phyloP scores from a whole-genome alignment of 352 stramenopile species.

The Phytophthora pini region DNA sequence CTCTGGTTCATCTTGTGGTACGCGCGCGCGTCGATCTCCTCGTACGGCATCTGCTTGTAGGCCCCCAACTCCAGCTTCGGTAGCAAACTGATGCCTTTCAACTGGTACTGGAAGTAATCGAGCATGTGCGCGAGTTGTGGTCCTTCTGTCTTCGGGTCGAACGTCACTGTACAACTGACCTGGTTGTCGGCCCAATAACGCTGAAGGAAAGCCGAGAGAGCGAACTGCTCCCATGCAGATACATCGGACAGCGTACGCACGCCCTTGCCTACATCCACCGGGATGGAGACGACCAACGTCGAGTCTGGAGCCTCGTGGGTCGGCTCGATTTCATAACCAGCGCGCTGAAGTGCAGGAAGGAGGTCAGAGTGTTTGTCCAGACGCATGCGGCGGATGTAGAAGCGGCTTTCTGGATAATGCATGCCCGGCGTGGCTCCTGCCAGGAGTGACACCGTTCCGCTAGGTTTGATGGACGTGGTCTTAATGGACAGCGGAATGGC shows the following conservation, averaged over 20 bases:
- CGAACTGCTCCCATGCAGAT: constrained; percentile 94
- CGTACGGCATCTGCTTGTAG: constrained; percentile 94
- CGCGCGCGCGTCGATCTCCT: constrained; percentile 79
- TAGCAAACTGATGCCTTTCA: constrained; percentile 93
- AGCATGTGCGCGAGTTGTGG: constrained; percentile 82
- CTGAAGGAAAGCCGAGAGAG: constrained; percentile 92
- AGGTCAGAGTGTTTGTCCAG: constrained; percentile 87
- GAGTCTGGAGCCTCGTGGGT: constrained; percentile 61
- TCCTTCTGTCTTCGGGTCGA: constrained; percentile 89
- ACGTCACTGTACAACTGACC: constrained; percentile 95
- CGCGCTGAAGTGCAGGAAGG: constrained; percentile 66
- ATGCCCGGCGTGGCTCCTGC: constrained; percentile 93
- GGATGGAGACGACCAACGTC: constrained; percentile 92
- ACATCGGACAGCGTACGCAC: constrained; percentile 87
- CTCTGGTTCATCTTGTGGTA: constrained; percentile 63
- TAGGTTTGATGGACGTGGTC: constrained; percentile 92
- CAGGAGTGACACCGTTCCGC: constrained; percentile 92
- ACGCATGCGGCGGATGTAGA: constrained; percentile 93
- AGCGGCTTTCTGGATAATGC: constrained; percentile 93
- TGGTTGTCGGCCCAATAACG: constrained; percentile 95
- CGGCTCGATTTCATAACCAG: constrained; percentile 86
- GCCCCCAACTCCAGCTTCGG: constrained; percentile 79
- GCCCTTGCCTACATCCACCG: constrained; percentile 87
- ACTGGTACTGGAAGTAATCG: constrained; percentile 94
- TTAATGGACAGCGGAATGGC: constrained; percentile 92